These are phyloP conservation scores for Lyophyllum atratum DNA, from an alignment of 768 basidiomycete species.

Conservation along the genomic window DNA sequence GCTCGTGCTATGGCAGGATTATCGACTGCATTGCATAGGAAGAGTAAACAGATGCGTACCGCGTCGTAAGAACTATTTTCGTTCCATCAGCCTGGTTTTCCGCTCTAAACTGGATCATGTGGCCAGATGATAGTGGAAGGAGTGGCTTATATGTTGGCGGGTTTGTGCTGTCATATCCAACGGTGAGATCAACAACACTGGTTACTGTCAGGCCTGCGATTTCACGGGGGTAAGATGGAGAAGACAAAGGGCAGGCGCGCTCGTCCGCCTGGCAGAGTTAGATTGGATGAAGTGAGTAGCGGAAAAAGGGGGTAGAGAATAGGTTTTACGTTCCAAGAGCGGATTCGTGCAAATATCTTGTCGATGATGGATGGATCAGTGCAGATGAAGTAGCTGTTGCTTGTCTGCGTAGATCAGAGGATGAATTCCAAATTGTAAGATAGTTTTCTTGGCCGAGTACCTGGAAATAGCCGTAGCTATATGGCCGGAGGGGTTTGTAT, in stretches of 20 bases:
- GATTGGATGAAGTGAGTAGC: background rate
- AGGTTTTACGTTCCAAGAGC: constrained; percentile 50
- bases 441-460: constrained; percentile 32
- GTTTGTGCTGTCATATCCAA: constrained; percentile 76
- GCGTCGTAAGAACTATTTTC: constrained; percentile 66
- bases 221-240: constrained; percentile 54
- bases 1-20: constrained; percentile 57
- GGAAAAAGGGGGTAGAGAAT: background rate
- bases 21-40: background rate
- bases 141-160: constrained; percentile 62
- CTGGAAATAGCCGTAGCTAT: constrained; percentile 79
- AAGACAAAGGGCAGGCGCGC: constrained; percentile 16
- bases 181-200: constrained; percentile 74
- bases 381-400: constrained; percentile 83
- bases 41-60: constrained; percentile 40
- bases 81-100: constrained; percentile 38
- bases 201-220: constrained; percentile 65
- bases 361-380: constrained; percentile 66
- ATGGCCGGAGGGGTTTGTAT: background rate
- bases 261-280: constrained; percentile 11
- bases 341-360: constrained; percentile 66
- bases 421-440: background rate
- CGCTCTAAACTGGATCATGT: constrained; percentile 85
- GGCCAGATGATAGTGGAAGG: constrained; percentile 73
- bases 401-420: constrained; percentile 48